Evolutionary conservation across 2,329 filamentous ascomycete species (phyloP).

Genomic region (Elsinoe australis): DNA sequence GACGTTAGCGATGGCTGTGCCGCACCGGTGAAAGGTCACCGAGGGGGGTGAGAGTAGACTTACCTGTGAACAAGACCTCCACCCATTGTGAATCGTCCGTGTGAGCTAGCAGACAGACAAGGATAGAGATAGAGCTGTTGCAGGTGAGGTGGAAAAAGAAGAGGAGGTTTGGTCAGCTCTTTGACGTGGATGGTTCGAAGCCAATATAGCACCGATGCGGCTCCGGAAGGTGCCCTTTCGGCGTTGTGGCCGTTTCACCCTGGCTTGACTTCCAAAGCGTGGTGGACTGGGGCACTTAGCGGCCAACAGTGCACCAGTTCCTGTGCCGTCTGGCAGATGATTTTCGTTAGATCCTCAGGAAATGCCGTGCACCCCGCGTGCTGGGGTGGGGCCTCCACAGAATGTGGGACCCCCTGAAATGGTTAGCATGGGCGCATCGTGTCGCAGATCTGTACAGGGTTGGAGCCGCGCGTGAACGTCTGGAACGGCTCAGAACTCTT

Average conservation of each 20-base stretch:
- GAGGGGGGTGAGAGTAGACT: background rate
- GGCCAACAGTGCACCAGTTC: slow-evolving; percentile 14
- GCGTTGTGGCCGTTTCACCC: slow-evolving; percentile 11
- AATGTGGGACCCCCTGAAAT: slow-evolving; percentile 10
- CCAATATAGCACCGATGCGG: slow-evolving; percentile 12
- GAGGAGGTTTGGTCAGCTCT: background rate
- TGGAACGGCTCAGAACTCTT: slow-evolving; percentile 6
- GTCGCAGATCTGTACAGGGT: slow-evolving; percentile 13
- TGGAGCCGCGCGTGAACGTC: background rate
- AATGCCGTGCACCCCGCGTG: slow-evolving; percentile 15
- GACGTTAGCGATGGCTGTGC: background rate
- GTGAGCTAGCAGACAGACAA: background rate
- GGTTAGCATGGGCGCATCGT: background rate
- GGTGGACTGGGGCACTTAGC: slow-evolving; percentile 12
- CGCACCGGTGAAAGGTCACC: background rate
- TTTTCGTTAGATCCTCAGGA: slow-evolving; percentile 14
- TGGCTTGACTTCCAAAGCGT: slow-evolving; percentile 2
- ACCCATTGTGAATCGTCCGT: slow-evolving; percentile 2
- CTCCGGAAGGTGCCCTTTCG: slow-evolving; percentile 2
- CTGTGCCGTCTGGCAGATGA: slow-evolving; percentile 14
- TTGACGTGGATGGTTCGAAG: slow-evolving; percentile 2
- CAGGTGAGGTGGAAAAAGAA: background rate
- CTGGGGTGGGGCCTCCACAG: slow-evolving; percentile 12
- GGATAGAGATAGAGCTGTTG: background rate
- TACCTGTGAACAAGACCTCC: slow-evolving; percentile 15